Evolutionary conservation across 2,329 filamentous ascomycete genomes (phyloP).

Genomic region (Talaromyces sp.): DNA sequence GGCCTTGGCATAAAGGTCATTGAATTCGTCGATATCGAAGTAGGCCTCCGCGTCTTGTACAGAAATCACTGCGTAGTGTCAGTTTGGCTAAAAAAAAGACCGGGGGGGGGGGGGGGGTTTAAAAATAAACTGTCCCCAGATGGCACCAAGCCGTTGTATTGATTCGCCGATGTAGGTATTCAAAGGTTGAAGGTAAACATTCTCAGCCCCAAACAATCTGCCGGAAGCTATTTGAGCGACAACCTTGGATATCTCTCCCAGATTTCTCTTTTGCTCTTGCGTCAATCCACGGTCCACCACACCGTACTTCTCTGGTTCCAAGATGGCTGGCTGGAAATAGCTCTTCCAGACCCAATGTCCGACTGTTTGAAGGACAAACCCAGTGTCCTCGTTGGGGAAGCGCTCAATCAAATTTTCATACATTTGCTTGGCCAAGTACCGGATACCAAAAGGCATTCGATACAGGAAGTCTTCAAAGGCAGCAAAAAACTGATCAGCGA

Average conservation of each 20-base stretch:
- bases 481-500: slow-evolving; percentile 86
- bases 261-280: slow-evolving; percentile 88
- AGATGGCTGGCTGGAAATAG: slow-evolving; percentile 86
- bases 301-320: slow-evolving; percentile 89
- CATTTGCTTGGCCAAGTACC: slow-evolving; percentile 84
- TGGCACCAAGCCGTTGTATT: slow-evolving; percentile 74
- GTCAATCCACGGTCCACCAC: slow-evolving; percentile 88
- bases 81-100: slow-evolving; percentile 25
- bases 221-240: slow-evolving; percentile 87
- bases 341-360: slow-evolving; percentile 92
- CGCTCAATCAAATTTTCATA: slow-evolving; percentile 75
- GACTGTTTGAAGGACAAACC: slow-evolving; percentile 78
- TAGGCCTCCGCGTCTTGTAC: slow-evolving; percentile 86
- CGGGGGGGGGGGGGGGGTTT: background rate
- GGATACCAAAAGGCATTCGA: slow-evolving; percentile 89
- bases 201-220: slow-evolving; percentile 87
- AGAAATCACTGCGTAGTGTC: slow-evolving; percentile 65
- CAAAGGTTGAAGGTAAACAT: slow-evolving; percentile 91
- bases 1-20: slow-evolving; percentile 92
- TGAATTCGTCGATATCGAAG: slow-evolving; percentile 98
- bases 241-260: slow-evolving; percentile 88
- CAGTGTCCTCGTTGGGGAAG: slow-evolving; percentile 78
- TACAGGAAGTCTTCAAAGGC: slow-evolving; percentile 80
- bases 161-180: slow-evolving; percentile 90
- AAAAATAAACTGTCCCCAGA: slow-evolving; percentile 66